phyloP scores from a whole-genome alignment of 1,139 yeast genomes.

The Saccharomyces hybrid region DNA sequence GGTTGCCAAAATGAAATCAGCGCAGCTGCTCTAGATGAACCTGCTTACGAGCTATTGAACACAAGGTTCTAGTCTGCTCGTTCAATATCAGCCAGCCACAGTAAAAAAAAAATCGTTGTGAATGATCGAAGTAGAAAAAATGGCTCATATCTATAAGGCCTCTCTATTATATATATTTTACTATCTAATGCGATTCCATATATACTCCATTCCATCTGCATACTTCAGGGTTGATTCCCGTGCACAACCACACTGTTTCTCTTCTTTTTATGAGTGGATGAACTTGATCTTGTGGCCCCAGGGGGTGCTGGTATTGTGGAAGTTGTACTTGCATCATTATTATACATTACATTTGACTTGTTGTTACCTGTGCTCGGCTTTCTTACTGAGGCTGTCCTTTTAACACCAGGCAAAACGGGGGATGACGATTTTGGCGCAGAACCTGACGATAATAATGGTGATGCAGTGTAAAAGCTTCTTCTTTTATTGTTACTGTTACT shows the following conservation, averaged over 20 bases:
- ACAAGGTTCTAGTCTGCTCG: background rate
- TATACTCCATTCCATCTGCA: background rate
- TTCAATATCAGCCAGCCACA: background rate
- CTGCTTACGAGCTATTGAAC: background rate
- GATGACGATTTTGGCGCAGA: constrained; percentile 11
- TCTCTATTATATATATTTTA: background rate
- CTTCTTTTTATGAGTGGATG: background rate
- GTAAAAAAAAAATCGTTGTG: background rate
- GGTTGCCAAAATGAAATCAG: background rate
- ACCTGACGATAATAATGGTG: constrained; percentile 9
- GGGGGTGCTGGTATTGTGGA: background rate
- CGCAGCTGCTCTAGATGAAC: background rate
- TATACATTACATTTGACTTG: background rate
- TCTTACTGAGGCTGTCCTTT: constrained; percentile 23
- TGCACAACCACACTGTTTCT: background rate
- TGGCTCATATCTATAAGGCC: background rate
- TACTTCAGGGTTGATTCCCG: background rate
- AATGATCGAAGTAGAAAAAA: background rate
- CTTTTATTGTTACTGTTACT: constrained; percentile 11
- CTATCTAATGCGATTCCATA: background rate
- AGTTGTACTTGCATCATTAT: background rate
- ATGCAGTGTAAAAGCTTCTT: constrained; percentile 22
- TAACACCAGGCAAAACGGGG: constrained; percentile 24
- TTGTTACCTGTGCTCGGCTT: constrained; percentile 7
- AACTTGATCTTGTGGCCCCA: background rate